Percentiles rank a stretch among this genome's conserved stretches.
phyloP scores from a whole-genome alignment of 176 grass and related monocot species.

The Aechmea fasciata region DNA sequence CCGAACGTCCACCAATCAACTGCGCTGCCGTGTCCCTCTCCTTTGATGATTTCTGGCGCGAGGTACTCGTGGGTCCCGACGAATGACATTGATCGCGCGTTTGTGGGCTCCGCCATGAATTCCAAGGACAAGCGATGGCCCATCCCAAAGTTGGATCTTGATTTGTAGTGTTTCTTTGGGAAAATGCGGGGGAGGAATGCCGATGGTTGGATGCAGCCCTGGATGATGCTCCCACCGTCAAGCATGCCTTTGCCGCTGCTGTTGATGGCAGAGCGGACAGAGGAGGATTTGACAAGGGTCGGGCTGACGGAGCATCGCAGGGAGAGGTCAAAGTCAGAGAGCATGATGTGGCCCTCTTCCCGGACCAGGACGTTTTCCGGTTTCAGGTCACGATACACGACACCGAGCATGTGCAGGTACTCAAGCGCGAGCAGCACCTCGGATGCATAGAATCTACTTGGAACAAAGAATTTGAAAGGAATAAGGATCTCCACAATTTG shows the following conservation, averaged over 20 bases:
- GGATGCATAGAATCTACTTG: constrained; percentile 1
- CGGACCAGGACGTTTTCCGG: background rate
- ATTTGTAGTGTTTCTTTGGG: constrained; percentile 29
- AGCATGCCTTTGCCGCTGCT: constrained; percentile 9
- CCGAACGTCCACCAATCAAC: constrained; percentile 98
- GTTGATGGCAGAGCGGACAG: constrained; percentile 22
- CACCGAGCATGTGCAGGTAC: constrained; percentile 2
- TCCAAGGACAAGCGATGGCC: constrained; percentile 27
- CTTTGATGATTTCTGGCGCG: constrained; percentile 80
- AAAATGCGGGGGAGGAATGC: constrained; percentile 52
- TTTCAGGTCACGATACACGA: background rate
- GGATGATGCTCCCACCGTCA: constrained; percentile 15
- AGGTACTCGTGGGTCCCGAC: constrained; percentile 91
- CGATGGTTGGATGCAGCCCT: constrained; percentile 55
- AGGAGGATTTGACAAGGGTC: constrained; percentile 55
- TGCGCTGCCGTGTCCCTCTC: constrained; percentile 81
- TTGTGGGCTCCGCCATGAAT: constrained; percentile 76
- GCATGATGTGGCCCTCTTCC: constrained; percentile 83
- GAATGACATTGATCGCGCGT: constrained; percentile 76
- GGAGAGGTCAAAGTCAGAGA: constrained; percentile 88
- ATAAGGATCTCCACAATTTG: background rate
- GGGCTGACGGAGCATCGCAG: constrained; percentile 79
- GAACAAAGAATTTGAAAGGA: background rate
- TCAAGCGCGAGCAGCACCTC: background rate
- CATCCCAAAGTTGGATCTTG: constrained; percentile 14